Base-by-base conservation (phyloP, 2,329 filamentous ascomycete species). In the Monilinia polystroma region DNA sequence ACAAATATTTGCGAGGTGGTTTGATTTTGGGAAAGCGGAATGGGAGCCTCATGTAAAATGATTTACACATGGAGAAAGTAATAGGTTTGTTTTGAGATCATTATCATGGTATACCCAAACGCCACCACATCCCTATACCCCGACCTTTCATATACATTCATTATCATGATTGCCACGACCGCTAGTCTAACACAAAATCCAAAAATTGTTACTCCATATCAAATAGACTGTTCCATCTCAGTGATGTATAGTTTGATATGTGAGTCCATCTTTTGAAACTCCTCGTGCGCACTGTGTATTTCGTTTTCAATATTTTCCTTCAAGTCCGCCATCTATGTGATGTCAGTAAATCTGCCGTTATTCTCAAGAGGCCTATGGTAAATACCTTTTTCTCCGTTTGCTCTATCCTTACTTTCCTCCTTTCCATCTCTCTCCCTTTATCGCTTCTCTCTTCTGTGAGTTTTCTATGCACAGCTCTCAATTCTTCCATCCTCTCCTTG, bases 171-270 rank as follows among this genome's bases (percentile, higher is more conserved):
- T 52, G n/a, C 32, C 58, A 60, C 29, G n/a, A 66, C 60, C 26
- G 66, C 60, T 65, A 67, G 29, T 52, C 68, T 62, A 67, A 47
- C 60, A 43, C 49, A 60, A 52, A 66, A 68, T 56, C 68, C 43
- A 71, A 66, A 68, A 67, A 32, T 63, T 59, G 66, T 16, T 41
- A 70, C 64, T 41, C n/a, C 32, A 68, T 57, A 73, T 66, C 49
- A 66, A 41, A 66, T 86, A 66, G 89, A 90, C 79, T 97, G 93
- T 80, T 98, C 95, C 93, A 99, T 97, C 83, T 99, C 95, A 5
- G 91, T 96, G 76, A 99, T 96, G 81, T 99, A 99, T 70, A 98
- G 83, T 79, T 93, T 94, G 78, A 99, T 96, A 77, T 99, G 95
- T 49, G 92, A 90, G 78, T 98, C 94, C 87, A 99, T 90, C 86